Evolutionary conservation across 345 rosid species (phyloP), one percentile per base, ranked within the genome.

Genomic region (Lepidium didymum): DNA sequence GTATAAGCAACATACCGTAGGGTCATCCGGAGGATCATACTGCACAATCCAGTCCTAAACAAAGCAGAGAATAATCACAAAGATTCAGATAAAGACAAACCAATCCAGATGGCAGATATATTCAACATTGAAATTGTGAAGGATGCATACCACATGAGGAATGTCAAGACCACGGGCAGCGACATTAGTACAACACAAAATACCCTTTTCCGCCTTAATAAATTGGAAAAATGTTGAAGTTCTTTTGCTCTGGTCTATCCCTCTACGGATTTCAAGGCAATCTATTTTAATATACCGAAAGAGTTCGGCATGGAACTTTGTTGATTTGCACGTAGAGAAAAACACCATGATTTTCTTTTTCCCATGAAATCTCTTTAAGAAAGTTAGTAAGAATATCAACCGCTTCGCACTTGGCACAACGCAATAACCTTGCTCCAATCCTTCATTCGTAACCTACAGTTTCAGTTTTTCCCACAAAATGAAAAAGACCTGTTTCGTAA

Each of bases 141-240:
- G 27, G 37, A 34, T 31, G 33, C 85, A 79, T 86, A 89, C 99
- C 95, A 91, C 99, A 61, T 87, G 81, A 52, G 99, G 99, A 75
- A 94, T 89, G 74, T 94, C 99, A 45, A 94, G 97, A 65, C 99
- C 99, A 77, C 99, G 97, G 7, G 96, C 97, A 29, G 96, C 97
- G 38, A 91, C 97, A 72, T 91, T 90, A 69, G 99, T 94, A 73
- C 97, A 91, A 19, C 91, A 78, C 86, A 94, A 73, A 59, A 94
- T 75, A 35, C 99, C 99, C 61, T 86, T 94, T 69, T 89, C 97
- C 19, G 93, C 90, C 68, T 89, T 89, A 68, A 87, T 84, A 77
- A 94, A 94, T 55, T 89, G 90, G 67, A 89, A 89, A 77, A 91
- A 94, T n/a, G 96, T 91, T 21, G 96, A 33, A 52, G 93, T 94